phyloP scores from a whole-genome alignment of 1,284 basidiomycete genomes.

The Sporisorium sorghi region DNA sequence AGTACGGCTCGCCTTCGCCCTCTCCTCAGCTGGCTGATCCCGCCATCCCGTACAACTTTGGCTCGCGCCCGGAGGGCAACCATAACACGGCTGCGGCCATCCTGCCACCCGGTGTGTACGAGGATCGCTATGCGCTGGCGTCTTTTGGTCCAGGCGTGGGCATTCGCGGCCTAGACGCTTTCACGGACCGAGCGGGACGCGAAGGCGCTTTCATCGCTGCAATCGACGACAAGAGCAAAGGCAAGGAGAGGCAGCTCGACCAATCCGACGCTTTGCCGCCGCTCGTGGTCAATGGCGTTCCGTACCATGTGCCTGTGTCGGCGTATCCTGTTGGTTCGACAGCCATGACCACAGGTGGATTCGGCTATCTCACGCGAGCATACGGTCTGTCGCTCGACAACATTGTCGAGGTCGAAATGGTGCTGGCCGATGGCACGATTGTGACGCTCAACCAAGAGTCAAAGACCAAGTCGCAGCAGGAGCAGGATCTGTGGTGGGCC shows the following conservation, averaged over 20 bases:
- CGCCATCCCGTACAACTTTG: constrained; percentile 34
- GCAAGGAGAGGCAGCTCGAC: constrained; percentile 31
- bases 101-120: constrained; percentile 54
- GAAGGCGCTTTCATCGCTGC: constrained; percentile 39
- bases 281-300: constrained; percentile 52
- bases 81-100: constrained; percentile 33
- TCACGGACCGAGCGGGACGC: constrained; percentile 58
- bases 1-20: constrained; percentile 35
- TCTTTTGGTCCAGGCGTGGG: constrained; percentile 58
- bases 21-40: constrained; percentile 20
- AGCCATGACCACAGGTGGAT: constrained; percentile 86
- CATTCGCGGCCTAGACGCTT: constrained; percentile 53
- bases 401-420: constrained; percentile 62
- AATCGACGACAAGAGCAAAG: constrained; percentile 28
- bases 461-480: constrained; percentile 54
- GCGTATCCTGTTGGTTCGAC: constrained; percentile 77
- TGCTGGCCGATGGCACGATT: constrained; percentile 64
- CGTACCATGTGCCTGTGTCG: constrained; percentile 63
- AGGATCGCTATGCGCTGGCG: constrained; percentile 48
- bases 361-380: constrained; percentile 85
- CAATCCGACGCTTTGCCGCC: constrained; percentile 16
- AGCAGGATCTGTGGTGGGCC: constrained; percentile 82
- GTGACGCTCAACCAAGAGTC: constrained; percentile 56
- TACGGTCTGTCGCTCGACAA: constrained; percentile 75
- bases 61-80: constrained; percentile 18